Conservation (phyloP, 176 grass and related monocot genomes). For the Stipa capillata region DNA sequence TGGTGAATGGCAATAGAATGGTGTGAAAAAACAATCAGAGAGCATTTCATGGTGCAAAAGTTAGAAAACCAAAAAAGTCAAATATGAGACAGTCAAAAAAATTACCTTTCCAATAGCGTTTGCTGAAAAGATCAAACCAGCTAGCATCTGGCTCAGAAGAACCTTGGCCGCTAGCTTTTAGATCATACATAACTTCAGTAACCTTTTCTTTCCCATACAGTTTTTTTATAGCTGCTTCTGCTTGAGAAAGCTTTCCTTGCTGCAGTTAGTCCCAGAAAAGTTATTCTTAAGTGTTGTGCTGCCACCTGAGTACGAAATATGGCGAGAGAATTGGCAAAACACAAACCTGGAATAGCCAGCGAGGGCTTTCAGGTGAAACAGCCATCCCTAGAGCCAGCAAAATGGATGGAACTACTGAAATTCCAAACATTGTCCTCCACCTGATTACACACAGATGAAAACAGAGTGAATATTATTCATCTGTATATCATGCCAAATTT, state of each 20-base stretch:
- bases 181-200: constrained; percentile 77
- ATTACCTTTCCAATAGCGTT: constrained; percentile 92
- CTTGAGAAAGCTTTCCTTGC: constrained; percentile 89
- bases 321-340: not conserved
- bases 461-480: not conserved
- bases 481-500: not conserved
- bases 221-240: constrained; percentile 89
- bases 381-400: constrained; percentile 86
- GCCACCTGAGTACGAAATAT: not conserved
- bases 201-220: constrained; percentile 92
- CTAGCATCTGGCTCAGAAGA: constrained; percentile 77
- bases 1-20: constrained; percentile 1
- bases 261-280: constrained; percentile 26
- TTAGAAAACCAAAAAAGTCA: constrained; percentile 4
- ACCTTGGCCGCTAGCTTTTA: constrained; percentile 61
- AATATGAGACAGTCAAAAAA: not conserved
- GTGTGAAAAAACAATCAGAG: not conserved
- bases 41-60: not conserved
- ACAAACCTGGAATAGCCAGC: constrained; percentile 97
- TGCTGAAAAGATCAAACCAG: constrained; percentile 96
- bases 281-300: too few relatives aligned
- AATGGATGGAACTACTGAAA: constrained; percentile 75
- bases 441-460: constrained; percentile 40
- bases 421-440: constrained; percentile 96
- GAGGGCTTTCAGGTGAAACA: constrained; percentile 97